These are phyloP conservation scores for Aspergillus olivimuriae DNA, from an alignment of 495 filamentous ascomycete species.

Conservation along the genomic window DNA sequence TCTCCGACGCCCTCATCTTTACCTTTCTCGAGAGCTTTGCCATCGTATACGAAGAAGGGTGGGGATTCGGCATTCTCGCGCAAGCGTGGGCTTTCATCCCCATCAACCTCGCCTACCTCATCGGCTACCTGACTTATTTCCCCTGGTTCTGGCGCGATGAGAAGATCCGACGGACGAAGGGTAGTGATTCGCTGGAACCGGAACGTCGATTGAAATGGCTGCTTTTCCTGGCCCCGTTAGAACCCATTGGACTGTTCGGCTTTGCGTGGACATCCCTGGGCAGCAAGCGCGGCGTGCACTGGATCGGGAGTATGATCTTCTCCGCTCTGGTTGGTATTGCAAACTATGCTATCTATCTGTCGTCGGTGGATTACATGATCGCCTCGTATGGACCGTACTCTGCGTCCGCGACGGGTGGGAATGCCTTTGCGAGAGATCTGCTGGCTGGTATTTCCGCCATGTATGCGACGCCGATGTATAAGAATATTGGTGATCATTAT, in stretches of 20 bases:
- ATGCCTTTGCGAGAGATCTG: neutral
- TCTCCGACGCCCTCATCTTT: conserved; percentile 3
- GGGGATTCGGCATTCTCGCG: neutral
- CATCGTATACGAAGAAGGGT: neutral
- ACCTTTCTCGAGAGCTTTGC: conserved; percentile 1
- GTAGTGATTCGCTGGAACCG: neutral
- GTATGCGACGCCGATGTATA: conserved; percentile 1
- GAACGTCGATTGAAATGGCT: conserved; percentile 2
- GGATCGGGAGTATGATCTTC: neutral
- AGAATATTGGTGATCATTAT: neutral
- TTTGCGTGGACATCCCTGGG: conserved; percentile 1
- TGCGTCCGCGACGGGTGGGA: neutral
- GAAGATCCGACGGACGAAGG: neutral
- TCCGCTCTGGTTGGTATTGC: neutral
- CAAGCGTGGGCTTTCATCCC: neutral
- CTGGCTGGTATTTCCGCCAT: conserved; percentile 1
- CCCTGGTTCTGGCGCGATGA: conserved; percentile 4
- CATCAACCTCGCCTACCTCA: neutral
- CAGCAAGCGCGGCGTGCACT: neutral
- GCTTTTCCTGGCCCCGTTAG: neutral
- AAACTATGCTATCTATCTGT: neutral
- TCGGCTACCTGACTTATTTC: neutral
- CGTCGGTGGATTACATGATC: conserved; percentile 1
- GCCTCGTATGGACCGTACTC: neutral
- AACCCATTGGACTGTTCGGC: neutral